Evolutionary conservation across 352 stramenopile species (phyloP), one percentile per base, ranked within the genome.

Genomic region (Phytophthora ohioensis): DNA sequence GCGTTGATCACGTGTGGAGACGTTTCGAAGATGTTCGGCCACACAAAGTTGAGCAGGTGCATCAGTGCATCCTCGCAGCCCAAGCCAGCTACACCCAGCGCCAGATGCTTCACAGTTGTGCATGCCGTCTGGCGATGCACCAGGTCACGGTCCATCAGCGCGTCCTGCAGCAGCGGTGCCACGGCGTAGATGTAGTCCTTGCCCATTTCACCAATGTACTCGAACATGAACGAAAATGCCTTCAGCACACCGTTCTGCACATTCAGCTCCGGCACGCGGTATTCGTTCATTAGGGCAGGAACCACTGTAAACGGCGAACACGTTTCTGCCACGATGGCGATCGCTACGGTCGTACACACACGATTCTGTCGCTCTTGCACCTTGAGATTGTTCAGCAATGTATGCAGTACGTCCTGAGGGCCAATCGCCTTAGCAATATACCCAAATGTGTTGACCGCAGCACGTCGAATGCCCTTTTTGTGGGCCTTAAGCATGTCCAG

Each of bases 211-310:
- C 98, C 98, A 88, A 99, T 99, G 87, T 99, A 99, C 88, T 99
- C 97, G 75, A 99, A 99, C 97, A 99, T 99, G 83, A 99, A 99
- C 65, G 94, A 99, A 41, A 99, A 92, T 4, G 98, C 96, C 84
- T 99, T 99, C 10, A 99, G 82, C 9, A 99, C 98, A 78, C 98
- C 98, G 80, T 99, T 99, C 82, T 99, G 98, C 47, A 99, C 98
- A 73, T 99, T 99, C 38, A 99, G 77, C 73, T 99, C 98, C 1
- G 98, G 97, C 39, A 99, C 96, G 36, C 98, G 91, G 78, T 99
- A 99, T 78, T 99, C 98, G 72, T 99, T 99, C 97, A 99, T 99
- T 12, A 99, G 82, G 48, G 97, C 97, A 0, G 98, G 98, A 30
- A 99, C 89, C 1, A 99, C 97, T 0, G 98, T 99, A 78, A 99